These are phyloP conservation scores for Aspergillus persii DNA, from an alignment of 2,329 filamentous ascomycete genomes.

Conservation along the genomic window DNA sequence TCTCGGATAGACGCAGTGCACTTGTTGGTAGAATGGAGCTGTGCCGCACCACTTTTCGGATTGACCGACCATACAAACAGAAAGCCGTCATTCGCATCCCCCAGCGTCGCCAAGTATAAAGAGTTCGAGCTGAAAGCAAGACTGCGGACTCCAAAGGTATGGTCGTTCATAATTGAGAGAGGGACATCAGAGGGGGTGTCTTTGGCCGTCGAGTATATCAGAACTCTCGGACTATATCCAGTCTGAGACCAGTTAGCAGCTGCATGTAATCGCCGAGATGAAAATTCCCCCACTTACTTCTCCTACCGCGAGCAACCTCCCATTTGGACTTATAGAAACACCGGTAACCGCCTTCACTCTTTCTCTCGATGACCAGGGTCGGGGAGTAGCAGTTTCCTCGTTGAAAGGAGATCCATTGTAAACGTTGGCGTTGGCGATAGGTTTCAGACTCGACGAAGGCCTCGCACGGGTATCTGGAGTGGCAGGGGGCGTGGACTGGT, in stretches of 20 bases:
- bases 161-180: constrained; percentile 81
- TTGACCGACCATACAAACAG: constrained; percentile 89
- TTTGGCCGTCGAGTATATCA: constrained; percentile 78
- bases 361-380: constrained; percentile 84
- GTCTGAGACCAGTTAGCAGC: constrained; percentile 54
- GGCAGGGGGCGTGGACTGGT: constrained; percentile 55
- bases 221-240: constrained; percentile 84
- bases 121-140: constrained; percentile 88
- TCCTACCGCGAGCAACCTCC: constrained; percentile 82
- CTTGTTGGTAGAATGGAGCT: constrained; percentile 80
- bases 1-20: constrained; percentile 83
- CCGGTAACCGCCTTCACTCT: constrained; percentile 93
- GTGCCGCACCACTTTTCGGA: constrained; percentile 74
- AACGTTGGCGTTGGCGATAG: constrained; percentile 44
- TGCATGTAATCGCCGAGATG: neutral
- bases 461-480: constrained; percentile 57
- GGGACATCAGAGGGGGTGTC: constrained; percentile 78
- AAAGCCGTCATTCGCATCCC: constrained; percentile 87
- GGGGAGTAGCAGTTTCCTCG: constrained; percentile 62
- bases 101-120: constrained; percentile 81
- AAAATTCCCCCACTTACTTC: constrained; percentile 54
- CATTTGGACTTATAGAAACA: constrained; percentile 82
- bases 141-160: constrained; percentile 82
- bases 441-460: constrained; percentile 56
- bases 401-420: constrained; percentile 47